phyloP scores from a whole-genome alignment of 768 basidiomycete species.

The Phlegmacium glaucopus region DNA sequence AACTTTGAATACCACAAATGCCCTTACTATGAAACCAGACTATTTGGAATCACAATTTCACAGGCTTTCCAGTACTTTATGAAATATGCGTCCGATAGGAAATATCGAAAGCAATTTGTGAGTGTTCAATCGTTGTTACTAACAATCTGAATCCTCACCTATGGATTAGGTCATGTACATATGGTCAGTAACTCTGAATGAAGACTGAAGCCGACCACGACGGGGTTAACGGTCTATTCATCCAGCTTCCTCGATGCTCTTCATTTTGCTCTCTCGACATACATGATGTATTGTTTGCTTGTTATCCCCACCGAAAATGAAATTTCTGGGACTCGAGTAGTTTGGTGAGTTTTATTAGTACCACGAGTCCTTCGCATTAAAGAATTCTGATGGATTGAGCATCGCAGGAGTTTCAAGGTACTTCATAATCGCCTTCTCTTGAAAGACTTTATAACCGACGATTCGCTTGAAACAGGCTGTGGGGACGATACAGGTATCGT shows the following conservation, averaged over 20 bases:
- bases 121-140: not conserved
- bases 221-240: too few species aligned
- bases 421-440: too few species aligned
- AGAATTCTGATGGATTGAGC: not conserved
- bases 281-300: not conserved
- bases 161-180: too few species aligned
- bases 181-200: too few species aligned
- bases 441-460: not conserved
- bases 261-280: not conserved
- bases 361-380: not conserved
- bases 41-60: not conserved
- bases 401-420: not conserved
- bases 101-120: not conserved
- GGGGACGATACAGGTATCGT: not conserved
- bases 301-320: not conserved
- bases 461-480: not conserved
- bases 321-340: not conserved
- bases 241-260: not conserved
- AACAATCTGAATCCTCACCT: too few species aligned
- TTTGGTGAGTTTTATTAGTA: not conserved
- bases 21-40: not conserved
- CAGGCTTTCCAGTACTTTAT: not conserved
- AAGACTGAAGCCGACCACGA: too few species aligned
- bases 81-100: not conserved
- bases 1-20: not conserved